phyloP scores from a whole-genome alignment of 139 green algal species.

The Helicosporidium sp. region DNA sequence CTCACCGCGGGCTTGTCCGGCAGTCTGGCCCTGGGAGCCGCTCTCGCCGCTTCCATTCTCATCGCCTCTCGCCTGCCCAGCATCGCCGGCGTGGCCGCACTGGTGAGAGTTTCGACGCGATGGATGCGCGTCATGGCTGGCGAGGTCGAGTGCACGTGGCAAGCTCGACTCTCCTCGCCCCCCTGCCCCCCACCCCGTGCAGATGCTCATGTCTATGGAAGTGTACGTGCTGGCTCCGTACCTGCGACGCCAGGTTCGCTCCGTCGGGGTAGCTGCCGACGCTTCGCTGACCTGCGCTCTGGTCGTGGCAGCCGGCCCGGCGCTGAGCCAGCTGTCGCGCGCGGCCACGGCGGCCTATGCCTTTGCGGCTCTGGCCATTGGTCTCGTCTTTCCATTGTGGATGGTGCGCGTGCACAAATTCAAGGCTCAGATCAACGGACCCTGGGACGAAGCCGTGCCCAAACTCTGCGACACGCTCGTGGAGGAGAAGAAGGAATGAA shows the following conservation, averaged over 20 bases:
- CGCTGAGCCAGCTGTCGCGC: constrained; percentile 16
- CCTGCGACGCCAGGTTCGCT: constrained; percentile 33
- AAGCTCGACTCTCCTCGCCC: not conserved
- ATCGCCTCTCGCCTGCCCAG: constrained; percentile 45
- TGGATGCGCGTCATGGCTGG: too few species aligned
- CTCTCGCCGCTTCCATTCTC: constrained; percentile 51
- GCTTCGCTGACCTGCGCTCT: constrained; percentile 16
- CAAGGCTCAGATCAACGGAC: constrained; percentile 74
- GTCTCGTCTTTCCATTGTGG: constrained; percentile 48
- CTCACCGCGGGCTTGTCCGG: constrained; percentile 25
- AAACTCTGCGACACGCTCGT: constrained; percentile 2
- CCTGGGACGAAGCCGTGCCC: constrained; percentile 67
- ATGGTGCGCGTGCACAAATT: constrained; percentile 72
- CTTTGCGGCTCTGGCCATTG: constrained; percentile 20
- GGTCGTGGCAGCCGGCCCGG: constrained; percentile 7
- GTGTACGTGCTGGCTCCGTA: constrained; percentile 61
- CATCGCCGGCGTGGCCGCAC: constrained; percentile 29
- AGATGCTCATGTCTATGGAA: constrained; percentile 61
- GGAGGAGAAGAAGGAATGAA: not conserved
- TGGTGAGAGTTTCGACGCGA: too few species aligned
- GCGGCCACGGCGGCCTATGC: constrained; percentile 11
- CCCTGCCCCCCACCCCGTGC: constrained; percentile 10
- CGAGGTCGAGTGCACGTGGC: too few species aligned
- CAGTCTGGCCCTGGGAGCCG: constrained; percentile 47
- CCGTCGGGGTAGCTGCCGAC: constrained; percentile 14